Conservation (phyloP, 1,139 yeast species). For the Candida dubliniensis region DNA sequence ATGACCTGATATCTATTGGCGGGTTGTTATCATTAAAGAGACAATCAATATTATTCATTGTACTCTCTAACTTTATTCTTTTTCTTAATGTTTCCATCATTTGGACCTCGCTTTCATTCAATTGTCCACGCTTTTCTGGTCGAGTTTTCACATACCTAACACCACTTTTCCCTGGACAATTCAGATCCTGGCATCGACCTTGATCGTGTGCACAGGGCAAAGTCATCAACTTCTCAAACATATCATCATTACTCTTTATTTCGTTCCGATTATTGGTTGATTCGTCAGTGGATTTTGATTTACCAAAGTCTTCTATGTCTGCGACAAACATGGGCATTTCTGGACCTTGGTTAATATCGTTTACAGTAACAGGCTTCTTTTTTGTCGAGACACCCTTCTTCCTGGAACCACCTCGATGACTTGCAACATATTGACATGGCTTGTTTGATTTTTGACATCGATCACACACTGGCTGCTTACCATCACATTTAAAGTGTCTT, state of each 20-base stretch:
- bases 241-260: conserved; percentile 7
- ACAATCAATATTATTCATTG: conserved; percentile 16
- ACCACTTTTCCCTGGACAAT: conserved; percentile 16
- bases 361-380: conserved; percentile 8
- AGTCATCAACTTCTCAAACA: conserved; percentile 9
- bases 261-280: background rate
- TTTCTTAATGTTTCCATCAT: conserved; percentile 14
- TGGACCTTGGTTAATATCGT: conserved; percentile 14
- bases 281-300: background rate
- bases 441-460: conserved; percentile 34
- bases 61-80: conserved; percentile 14
- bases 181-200: conserved; percentile 11
- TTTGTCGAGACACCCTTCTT: conserved; percentile 40
- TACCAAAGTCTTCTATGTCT: conserved; percentile 16
- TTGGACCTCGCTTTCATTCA: conserved; percentile 9
- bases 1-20: conserved; percentile 10
- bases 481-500: conserved; percentile 50
- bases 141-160: conserved; percentile 11
- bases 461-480: conserved; percentile 43
- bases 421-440: conserved; percentile 46
- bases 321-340: conserved; percentile 14
- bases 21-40: conserved; percentile 14
- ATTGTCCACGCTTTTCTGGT: conserved; percentile 5
- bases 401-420: conserved; percentile 53
- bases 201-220: conserved; percentile 16